Percentiles rank a stretch among this genome's conserved stretches.
Evolutionary conservation across 768 basidiomycete species (phyloP).

Genomic region (Russula brevipes): DNA sequence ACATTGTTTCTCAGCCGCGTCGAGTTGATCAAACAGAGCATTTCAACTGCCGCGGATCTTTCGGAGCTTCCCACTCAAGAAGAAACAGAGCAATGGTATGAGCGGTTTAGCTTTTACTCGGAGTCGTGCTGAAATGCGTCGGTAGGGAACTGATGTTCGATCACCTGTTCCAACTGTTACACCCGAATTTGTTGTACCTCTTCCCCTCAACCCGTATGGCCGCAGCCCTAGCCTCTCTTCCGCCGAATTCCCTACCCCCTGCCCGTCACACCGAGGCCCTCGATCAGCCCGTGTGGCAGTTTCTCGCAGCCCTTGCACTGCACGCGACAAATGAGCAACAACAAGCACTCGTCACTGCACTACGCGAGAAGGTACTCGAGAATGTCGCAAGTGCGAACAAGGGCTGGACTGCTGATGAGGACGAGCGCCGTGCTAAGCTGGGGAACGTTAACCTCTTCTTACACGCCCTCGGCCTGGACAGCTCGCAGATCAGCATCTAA

Average conservation of each 20-base stretch:
- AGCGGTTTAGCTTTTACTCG: not conserved
- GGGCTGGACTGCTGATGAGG: constrained; percentile 71
- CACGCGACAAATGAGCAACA: constrained; percentile 85
- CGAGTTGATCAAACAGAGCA: constrained; percentile 82
- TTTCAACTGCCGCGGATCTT: constrained; percentile 46
- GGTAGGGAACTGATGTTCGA: constrained; percentile 83
- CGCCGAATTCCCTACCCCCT: constrained; percentile 35
- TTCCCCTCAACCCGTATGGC: constrained; percentile 86
- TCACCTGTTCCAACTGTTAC: constrained; percentile 75
- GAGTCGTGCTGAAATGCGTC: constrained; percentile 7
- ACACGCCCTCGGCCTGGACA: constrained; percentile 69
- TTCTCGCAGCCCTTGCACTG: constrained; percentile 83
- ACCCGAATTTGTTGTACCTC: constrained; percentile 68
- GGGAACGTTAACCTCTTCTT: constrained; percentile 91
- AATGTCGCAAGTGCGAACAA: constrained; percentile 78
- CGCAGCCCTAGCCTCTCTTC: constrained; percentile 32
- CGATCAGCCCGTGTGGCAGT: constrained; percentile 93
- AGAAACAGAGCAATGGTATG: constrained; percentile 77
- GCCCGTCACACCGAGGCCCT: constrained; percentile 51
- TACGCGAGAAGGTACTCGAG: constrained; percentile 92
- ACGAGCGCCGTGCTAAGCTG: constrained; percentile 67
- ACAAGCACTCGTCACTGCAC: constrained; percentile 72
- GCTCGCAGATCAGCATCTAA: constrained; percentile 53
- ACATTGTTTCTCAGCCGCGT: constrained; percentile 90
- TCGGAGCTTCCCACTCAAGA: constrained; percentile 58